Evolutionary conservation across 2,329 filamentous ascomycete genomes (phyloP).

Genomic region (Aspergillus pseudoviridinutans): DNA sequence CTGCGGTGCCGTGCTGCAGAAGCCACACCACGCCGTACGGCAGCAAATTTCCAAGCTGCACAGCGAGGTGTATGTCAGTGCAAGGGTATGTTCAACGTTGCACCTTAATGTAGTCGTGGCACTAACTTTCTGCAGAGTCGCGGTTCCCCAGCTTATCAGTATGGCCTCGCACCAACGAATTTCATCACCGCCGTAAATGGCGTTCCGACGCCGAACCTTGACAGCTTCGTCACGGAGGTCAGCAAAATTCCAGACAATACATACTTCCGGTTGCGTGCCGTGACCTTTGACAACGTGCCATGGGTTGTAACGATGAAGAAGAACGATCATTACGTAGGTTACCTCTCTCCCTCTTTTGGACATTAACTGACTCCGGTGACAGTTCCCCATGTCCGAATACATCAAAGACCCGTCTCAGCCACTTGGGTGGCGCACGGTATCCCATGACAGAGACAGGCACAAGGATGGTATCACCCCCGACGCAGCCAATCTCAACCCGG

Average conservation of each 20-base stretch:
- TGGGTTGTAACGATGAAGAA: constrained; percentile 99
- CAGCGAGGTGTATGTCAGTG: constrained; percentile 93
- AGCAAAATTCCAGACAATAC: constrained; percentile 91
- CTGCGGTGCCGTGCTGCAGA: constrained; percentile 89
- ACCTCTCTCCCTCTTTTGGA: background rate
- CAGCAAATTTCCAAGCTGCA: constrained; percentile 97
- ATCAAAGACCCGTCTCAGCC: constrained; percentile 52
- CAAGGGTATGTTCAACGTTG: constrained; percentile 48
- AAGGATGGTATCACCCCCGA: constrained; percentile 34
- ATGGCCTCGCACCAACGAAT: constrained; percentile 90
- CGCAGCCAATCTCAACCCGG: constrained; percentile 42
- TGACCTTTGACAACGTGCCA: constrained; percentile 96
- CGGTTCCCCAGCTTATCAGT: constrained; percentile 81
- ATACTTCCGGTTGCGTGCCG: constrained; percentile 95
- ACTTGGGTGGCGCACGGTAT: constrained; percentile 56
- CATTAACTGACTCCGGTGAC: constrained; percentile 6
- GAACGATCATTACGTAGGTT: constrained; percentile 82
- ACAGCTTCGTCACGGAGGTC: constrained; percentile 75
- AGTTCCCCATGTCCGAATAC: constrained; percentile 65
- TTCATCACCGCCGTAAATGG: constrained; percentile 97
- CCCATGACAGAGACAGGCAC: constrained; percentile 48
- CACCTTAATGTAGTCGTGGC: constrained; percentile 1
- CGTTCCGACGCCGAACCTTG: constrained; percentile 74
- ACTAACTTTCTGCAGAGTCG: constrained; percentile 50
- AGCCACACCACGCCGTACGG: constrained; percentile 90